Conservation (phyloP, 1,284 basidiomycete species). For the Schizophyllum commune region DNA sequence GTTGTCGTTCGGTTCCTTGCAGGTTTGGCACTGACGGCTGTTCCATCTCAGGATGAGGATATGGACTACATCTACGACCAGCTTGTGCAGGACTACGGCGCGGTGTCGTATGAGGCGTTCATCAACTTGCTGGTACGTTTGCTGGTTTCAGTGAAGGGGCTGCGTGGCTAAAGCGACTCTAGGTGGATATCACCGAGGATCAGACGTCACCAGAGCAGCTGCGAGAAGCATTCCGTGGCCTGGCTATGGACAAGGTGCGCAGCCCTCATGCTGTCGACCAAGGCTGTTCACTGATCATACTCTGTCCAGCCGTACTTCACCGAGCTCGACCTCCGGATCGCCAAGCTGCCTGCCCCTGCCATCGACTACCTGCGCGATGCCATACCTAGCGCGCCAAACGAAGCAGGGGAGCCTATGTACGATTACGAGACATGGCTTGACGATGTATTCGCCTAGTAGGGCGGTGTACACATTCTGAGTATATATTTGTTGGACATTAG, state of each 20-base stretch:
- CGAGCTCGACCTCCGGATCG: conserved; percentile 85
- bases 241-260: conserved; percentile 83
- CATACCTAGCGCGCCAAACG: conserved; percentile 51
- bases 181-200: conserved; percentile 96
- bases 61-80: conserved; percentile 82
- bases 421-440: conserved; percentile 77
- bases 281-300: too few relatives aligned
- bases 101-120: conserved; percentile 91
- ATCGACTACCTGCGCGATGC: conserved; percentile 80
- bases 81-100: conserved; percentile 79
- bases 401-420: conserved; percentile 57
- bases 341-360: conserved; percentile 72
- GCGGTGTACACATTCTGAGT: too few relatives aligned
- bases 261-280: background rate
- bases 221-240: conserved; percentile 87
- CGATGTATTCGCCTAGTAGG: conserved; percentile 55
- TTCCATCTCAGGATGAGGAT: conserved; percentile 63
- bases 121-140: conserved; percentile 77
- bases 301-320: conserved; percentile 77
- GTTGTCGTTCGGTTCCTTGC: conserved; percentile 12
- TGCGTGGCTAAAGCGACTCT: conserved; percentile 4
- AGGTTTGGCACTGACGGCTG: background rate
- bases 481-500: too few relatives aligned
- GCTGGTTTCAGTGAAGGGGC: background rate
- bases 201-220: conserved; percentile 91